Base-by-base conservation (phyloP, 805 yeast species). In the Priceomyces medius region DNA sequence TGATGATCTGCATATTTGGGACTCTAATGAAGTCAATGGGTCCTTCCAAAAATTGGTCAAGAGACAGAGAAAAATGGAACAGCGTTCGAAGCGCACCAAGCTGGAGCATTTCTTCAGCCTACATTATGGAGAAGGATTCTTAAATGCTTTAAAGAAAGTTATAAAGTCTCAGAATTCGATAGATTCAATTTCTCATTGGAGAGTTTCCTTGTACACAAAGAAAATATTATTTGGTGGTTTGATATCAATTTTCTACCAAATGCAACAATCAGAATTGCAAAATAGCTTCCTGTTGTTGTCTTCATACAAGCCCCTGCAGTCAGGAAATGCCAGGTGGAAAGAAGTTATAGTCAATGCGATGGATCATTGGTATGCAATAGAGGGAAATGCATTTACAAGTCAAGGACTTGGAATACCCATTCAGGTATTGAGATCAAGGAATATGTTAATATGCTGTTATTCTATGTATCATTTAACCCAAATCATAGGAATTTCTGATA, bases 401-500 rank as follows among this genome's bases (percentile, higher is more conserved):
- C 12, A 8, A 17, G 23, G 21, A 16, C 7, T 24, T 17, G 29
- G 18, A 23, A 35, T 14, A 17, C 14, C 29, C 8, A 9, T 35
- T 17, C 28, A 17, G 14, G n/a, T 14, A 4, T 21, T 35, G 27
- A 21, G 20, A 29, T 24, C 28, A 4, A 24, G 28, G 7, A 20
- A 13, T 18, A 35, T 35, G 4, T 21, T 24, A n/a, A 70, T 81
- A 36, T 83, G 87, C 58, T 79, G 79, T 46, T 74, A 79, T 44
- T 82, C 88, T 0, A 77, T 81, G 40, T 84, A 80, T 59, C 90
- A 87, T 55, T 70, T 85, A 65, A 80, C 87, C 0, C 90, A 85
- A 54, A 78, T 85, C 12, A 76, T 81, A 34, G 75, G 72, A 1
- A 55, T 68, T 46, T 47, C 87, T 56, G 78, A 86, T 38, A 74